These are phyloP conservation scores for Tricholomella constricta DNA, from an alignment of 768 basidiomycete genomes.

Conservation along the genomic window DNA sequence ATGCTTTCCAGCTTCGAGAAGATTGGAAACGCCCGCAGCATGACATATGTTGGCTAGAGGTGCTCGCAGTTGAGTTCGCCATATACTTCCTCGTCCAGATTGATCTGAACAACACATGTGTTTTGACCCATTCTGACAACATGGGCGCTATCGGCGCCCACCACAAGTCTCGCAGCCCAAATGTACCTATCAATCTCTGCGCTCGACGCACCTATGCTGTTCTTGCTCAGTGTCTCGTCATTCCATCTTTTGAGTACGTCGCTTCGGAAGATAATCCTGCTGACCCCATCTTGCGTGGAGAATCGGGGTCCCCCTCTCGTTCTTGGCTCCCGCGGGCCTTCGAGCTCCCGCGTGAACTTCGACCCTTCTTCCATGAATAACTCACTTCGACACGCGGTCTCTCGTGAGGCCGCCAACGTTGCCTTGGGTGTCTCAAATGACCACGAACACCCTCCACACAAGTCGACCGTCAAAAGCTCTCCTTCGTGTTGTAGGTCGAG, in stretches of 20 bases:
- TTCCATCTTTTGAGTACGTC: background rate
- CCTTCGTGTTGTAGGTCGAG: too few species aligned
- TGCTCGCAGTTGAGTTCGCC: conserved; percentile 22
- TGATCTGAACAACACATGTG: conserved; percentile 8
- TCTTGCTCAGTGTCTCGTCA: background rate
- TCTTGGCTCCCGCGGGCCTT: background rate
- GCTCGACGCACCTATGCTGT: background rate
- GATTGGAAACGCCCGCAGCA: conserved; percentile 19
- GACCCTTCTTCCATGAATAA: background rate
- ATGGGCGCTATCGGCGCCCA: conserved; percentile 7
- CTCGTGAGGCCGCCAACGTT: background rate
- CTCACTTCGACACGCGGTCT: background rate
- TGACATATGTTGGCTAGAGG: conserved; percentile 31
- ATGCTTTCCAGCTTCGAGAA: conserved; percentile 21
- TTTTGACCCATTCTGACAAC: conserved; percentile 4
- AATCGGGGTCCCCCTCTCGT: background rate
- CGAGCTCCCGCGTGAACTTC: background rate
- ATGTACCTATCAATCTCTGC: background rate
- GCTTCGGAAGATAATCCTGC: background rate
- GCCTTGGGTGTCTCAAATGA: background rate
- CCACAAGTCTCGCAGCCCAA: background rate
- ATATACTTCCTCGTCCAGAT: conserved; percentile 19
- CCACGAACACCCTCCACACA: background rate
- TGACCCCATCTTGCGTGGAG: conserved; percentile 1
- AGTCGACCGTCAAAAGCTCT: background rate